Evolutionary conservation across 140 eudicot genomes (phyloP), one percentile per base, ranked within the genome.

Genomic region (Anethum foeniculum): DNA sequence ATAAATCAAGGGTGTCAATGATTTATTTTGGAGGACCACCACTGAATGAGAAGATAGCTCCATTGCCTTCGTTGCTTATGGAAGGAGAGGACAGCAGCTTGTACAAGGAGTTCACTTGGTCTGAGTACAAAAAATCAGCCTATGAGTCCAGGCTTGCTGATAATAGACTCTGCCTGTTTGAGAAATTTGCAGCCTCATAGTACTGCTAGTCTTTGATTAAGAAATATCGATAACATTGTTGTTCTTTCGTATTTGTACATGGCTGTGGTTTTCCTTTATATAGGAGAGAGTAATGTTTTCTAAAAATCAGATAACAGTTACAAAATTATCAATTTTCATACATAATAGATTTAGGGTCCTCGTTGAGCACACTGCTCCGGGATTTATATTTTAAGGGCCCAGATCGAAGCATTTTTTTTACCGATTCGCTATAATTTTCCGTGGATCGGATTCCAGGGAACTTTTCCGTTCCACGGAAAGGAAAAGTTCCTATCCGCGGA

Each of bases 1-100:
- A 58, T 38, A 85, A 85, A 75, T 83, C 93, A 49, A 88, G 96
- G 82, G 79, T 90, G 72, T 90, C 96, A 78, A 90, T 90, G 96
- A 90, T 90, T 78, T 90, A 86, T 67, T 90, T 90, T 67, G 96
- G 93, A 78, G 96, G 96, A 78, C 93, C 96, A 82, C 96, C 96
- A 49, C 62, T 87, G 86, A 88, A 87, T 79, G 87, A 90, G 86
- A 88, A 86, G 91, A 90, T 90, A 86, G 89, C 93, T 74, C 96
- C 96, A 68, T 82, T 90, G 93, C 76, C 90, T 65, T 86, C 86
- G 32, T 86, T 90, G 13, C 86, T 90, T 79, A 47, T 47, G 79
- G 79, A 85, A 75, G 86, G 80, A 48, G 93, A 86, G 16, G 91
- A 90, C 77, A 87, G 86, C 81, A 88, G 96, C 86, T 82, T 86